Evolutionary conservation across 495 filamentous ascomycete genomes (phyloP), one percentile per base, ranked within the genome.

Genomic region (Chaetomium tenue): DNA sequence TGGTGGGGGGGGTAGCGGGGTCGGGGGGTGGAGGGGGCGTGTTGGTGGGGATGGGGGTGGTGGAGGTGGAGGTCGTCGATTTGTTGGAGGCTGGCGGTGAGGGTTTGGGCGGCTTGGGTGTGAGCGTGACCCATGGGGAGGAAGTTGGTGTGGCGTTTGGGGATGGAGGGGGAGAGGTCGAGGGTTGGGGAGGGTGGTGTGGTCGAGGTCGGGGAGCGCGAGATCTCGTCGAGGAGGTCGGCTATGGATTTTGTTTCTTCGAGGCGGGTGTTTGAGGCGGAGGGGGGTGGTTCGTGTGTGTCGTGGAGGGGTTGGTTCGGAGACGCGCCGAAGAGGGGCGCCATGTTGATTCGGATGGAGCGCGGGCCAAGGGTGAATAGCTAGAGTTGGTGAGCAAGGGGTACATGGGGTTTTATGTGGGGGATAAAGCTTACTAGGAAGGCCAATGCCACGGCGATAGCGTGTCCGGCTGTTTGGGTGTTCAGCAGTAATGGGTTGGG

Each of bases 301-400:
- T 61, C 51, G 46, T 42, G 60, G 42, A 33, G 69, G 65, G 72
- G 72, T 42, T 74, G 63, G 70, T 56, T 39, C 20, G 48, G 48
- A 51, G 63, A 18, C 20, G 13, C 74, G 62, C 70, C 65, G 63
- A 90, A 87, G 25, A 89, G 75, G 46, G 87, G 83, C 52, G 81
- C 83, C 72, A 83, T 81, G 60, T 86, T 79, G 52, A 78, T 77
- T 20, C 77, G 77, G 26, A 90, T 79, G 54, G 83, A 71, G 55
- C 75, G 77, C 39, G 75, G 82, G 20, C 82, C 84, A 26, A 80
- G 73, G 18, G 74, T 52, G 58, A 76, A 81, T 16, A 83, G 71
- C 76, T 78, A 60, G 68, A 73, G 68, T 58, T 30, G 46, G 37
- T 42, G 62, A 26, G 22, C 20, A 9, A 4, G 7, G 13, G 13